A percentile compares a stretch with the other conserved stretches of the same genome.
Evolutionary conservation across 2,329 filamentous ascomycete species (phyloP).

Genomic region (Thelonectria discophora): DNA sequence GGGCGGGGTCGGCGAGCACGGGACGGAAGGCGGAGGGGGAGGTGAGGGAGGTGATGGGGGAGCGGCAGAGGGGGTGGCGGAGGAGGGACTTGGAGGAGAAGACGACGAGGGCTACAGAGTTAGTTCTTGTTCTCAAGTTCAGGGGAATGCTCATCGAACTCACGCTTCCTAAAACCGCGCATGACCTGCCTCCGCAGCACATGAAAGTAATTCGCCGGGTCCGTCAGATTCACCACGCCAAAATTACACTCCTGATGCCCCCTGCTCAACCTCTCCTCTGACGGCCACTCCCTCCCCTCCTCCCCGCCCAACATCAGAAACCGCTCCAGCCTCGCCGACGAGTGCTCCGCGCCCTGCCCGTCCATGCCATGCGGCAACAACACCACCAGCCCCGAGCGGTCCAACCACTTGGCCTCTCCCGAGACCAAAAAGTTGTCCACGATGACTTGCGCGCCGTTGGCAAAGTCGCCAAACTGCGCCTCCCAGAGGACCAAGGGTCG

Average conservation of each 20-base stretch:
- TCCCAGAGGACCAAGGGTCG: slow-evolving; percentile 99
- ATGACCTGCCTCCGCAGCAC: slow-evolving; percentile 95
- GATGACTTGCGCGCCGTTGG: slow-evolving; percentile 98
- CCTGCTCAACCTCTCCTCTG: slow-evolving; percentile 83
- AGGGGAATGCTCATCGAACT: slow-evolving; percentile 53
- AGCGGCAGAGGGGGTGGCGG: slow-evolving; percentile 90
- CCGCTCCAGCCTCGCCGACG: slow-evolving; percentile 93
- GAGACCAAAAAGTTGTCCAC: slow-evolving; percentile 98
- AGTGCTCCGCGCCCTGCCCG: slow-evolving; percentile 97
- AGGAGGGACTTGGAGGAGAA: slow-evolving; percentile 99
- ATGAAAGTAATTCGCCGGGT: slow-evolving; percentile 94
- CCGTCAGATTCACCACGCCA: slow-evolving; percentile 95
- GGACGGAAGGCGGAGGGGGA: slow-evolving; percentile 87
- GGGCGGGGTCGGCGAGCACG: slow-evolving; percentile 89
- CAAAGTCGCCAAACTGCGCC: slow-evolving; percentile 98
- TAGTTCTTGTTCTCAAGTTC: no score
- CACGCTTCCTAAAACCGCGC: slow-evolving; percentile 97
- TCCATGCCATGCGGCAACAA: slow-evolving; percentile 97
- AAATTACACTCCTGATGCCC: slow-evolving; percentile 99
- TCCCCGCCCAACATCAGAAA: slow-evolving; percentile 97
- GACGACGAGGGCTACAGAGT: slow-evolving; percentile 78
- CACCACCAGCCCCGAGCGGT: slow-evolving; percentile 93
- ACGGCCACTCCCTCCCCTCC: slow-evolving; percentile 90
- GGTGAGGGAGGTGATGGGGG: slow-evolving; percentile 86
- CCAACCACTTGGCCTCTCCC: slow-evolving; percentile 97